Evolutionary conservation across 441 rosid species (phyloP).

Genomic region (Mallotus repandus): DNA sequence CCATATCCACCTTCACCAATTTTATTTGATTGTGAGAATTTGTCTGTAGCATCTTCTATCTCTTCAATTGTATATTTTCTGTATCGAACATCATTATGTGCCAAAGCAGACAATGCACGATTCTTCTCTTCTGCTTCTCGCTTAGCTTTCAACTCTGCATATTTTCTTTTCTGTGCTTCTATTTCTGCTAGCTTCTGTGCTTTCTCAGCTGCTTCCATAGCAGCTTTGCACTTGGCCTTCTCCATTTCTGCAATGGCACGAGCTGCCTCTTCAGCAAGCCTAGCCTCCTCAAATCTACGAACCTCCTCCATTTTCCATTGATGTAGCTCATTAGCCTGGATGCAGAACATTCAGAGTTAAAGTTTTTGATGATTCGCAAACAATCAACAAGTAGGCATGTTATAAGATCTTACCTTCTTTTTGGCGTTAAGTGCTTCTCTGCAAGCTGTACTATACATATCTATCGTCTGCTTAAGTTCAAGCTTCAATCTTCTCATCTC

Average conservation of each 20-base stretch:
- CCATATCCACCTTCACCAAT: slow-evolving; percentile 91
- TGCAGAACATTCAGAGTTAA: slow-evolving; percentile 6
- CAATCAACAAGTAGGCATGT: background rate
- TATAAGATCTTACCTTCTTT: slow-evolving; percentile 44
- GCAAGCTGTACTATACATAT: slow-evolving; percentile 82
- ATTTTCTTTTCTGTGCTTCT: slow-evolving; percentile 58
- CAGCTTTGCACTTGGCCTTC: slow-evolving; percentile 68
- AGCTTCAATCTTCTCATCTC: slow-evolving; percentile 82
- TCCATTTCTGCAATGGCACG: slow-evolving; percentile 65
- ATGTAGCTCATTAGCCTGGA: slow-evolving; percentile 62
- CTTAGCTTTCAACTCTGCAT: slow-evolving; percentile 57
- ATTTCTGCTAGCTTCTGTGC: slow-evolving; percentile 63
- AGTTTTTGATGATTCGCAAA: background rate
- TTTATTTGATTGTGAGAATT: slow-evolving; percentile 42
- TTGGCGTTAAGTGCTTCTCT: slow-evolving; percentile 79
- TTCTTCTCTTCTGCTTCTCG: slow-evolving; percentile 55
- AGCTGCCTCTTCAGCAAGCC: slow-evolving; percentile 65
- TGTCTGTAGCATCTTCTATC: slow-evolving; percentile 66
- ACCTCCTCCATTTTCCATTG: slow-evolving; percentile 65
- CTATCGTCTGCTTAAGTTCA: slow-evolving; percentile 89
- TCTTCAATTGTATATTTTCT: slow-evolving; percentile 63
- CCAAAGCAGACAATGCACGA: slow-evolving; percentile 59
- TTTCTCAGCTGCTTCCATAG: slow-evolving; percentile 69
- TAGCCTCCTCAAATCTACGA: slow-evolving; percentile 57
- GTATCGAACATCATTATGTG: slow-evolving; percentile 51